Evolutionary conservation across 106 monocot genomes (phyloP).

Genomic region (Dioscorea alata): DNA sequence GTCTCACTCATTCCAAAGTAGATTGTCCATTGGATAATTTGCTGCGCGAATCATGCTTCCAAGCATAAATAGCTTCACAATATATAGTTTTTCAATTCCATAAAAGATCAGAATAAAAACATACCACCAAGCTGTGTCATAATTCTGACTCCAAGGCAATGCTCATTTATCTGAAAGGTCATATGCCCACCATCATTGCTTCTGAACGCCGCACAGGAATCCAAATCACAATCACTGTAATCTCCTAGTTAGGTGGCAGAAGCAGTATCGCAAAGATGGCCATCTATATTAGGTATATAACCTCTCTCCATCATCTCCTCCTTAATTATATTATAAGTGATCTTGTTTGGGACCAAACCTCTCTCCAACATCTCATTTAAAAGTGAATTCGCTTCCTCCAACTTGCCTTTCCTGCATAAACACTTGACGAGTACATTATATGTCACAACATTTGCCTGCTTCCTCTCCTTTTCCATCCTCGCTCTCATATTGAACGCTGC

Average conservation of each 20-base stretch:
- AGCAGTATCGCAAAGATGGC: slow-evolving; percentile 40
- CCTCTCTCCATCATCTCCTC: slow-evolving; percentile 80
- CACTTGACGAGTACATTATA: slow-evolving; percentile 76
- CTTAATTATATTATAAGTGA: slow-evolving; percentile 80
- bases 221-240: too few relatives aligned
- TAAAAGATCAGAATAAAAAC: too few relatives aligned
- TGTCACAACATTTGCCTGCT: slow-evolving; percentile 72
- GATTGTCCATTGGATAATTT: too few relatives aligned
- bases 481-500: slow-evolving; percentile 62
- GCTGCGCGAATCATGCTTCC: too few relatives aligned
- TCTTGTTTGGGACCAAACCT: slow-evolving; percentile 71
- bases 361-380: slow-evolving; percentile 96
- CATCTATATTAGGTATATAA: slow-evolving; percentile 76
- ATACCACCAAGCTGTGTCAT: too few relatives aligned
- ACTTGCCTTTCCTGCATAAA: slow-evolving; percentile 42
- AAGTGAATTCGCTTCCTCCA: slow-evolving; percentile 61
- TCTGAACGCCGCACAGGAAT: too few relatives aligned
- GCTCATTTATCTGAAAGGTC: too few relatives aligned
- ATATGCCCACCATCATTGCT: too few relatives aligned
- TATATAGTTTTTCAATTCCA: too few relatives aligned
- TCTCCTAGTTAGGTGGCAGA: not conserved
- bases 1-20: too few relatives aligned
- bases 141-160: too few relatives aligned
- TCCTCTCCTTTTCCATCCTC: slow-evolving; percentile 75
- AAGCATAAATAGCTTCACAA: too few relatives aligned